Percentiles rank a stretch among this genome's conserved stretches.
These are phyloP conservation scores for Aspergillus uvarum DNA, from an alignment of 2,329 filamentous ascomycete genomes.

Conservation along the genomic window DNA sequence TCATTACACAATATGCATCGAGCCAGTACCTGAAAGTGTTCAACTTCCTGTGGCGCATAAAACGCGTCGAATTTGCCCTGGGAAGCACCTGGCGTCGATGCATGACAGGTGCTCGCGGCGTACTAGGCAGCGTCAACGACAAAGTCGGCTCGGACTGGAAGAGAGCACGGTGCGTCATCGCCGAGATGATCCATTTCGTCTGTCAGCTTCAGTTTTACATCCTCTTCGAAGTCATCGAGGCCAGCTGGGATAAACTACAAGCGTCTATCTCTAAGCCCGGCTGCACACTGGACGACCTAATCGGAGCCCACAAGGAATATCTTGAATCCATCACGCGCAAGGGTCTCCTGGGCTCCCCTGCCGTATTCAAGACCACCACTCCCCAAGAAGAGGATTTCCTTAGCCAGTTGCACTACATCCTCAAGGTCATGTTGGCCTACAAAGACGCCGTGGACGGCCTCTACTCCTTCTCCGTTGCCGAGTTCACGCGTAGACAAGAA, in stretches of 20 bases:
- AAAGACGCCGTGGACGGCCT: conserved; percentile 90
- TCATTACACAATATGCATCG: conserved; percentile 92
- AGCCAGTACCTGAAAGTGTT: conserved; percentile 98
- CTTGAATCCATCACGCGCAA: conserved; percentile 95
- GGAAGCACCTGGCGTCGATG: conserved; percentile 89
- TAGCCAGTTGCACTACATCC: conserved; percentile 83
- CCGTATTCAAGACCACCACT: conserved; percentile 36
- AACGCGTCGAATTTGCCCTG: conserved; percentile 93
- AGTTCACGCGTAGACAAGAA: conserved; percentile 91
- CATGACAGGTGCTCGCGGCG: conserved; percentile 92
- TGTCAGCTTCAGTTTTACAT: conserved; percentile 98
- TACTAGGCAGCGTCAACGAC: conserved; percentile 74
- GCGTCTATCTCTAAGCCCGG: conserved; percentile 77
- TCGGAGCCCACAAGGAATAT: conserved; percentile 85
- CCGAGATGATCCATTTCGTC: conserved; percentile 98
- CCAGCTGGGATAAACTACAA: conserved; percentile 89
- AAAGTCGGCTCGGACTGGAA: conserved; percentile 83
- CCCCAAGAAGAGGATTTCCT: conserved; percentile 76
- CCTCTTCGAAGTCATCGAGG: conserved; percentile 96
- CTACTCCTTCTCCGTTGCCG: conserved; percentile 91
- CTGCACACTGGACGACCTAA: conserved; percentile 91
- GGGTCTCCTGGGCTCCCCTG: conserved; percentile 75
- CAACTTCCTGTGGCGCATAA: conserved; percentile 98
- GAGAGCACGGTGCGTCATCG: conserved; percentile 78
- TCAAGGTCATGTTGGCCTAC: conserved; percentile 91